A percentile compares a stretch with the other conserved stretches of the same genome.
Conservation (phyloP, 1,284 basidiomycete species). For the Ustilago esculenta region DNA sequence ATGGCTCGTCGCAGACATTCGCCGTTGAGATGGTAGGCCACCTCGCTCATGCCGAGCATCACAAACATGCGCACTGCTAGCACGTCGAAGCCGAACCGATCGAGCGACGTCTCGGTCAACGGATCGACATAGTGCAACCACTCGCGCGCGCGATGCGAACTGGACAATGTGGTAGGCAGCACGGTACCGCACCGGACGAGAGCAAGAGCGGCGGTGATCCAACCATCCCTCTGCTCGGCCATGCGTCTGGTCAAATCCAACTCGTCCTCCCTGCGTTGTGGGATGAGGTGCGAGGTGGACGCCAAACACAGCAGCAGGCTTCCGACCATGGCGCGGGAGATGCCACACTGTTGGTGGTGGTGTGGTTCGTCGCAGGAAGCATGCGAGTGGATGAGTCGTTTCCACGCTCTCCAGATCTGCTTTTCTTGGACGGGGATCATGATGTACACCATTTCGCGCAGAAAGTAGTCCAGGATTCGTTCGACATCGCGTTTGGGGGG, state of each 20-base stretch:
- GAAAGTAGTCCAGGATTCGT: conserved; percentile 23
- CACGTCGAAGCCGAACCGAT: conserved; percentile 33
- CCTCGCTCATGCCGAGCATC: conserved; percentile 25
- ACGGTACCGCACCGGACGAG: conserved; percentile 17
- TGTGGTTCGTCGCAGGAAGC: not conserved
- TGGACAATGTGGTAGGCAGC: not conserved
- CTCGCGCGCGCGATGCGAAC: not conserved
- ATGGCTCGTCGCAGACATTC: conserved; percentile 30
- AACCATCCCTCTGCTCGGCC: conserved; percentile 26
- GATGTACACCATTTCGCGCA: conserved; percentile 33
- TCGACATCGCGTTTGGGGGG: conserved; percentile 30
- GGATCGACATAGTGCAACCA: conserved; percentile 25
- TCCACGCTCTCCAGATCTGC: conserved; percentile 31
- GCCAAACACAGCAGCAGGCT: conserved; percentile 30
- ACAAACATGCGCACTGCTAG: conserved; percentile 19
- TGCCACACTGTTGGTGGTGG: not conserved
- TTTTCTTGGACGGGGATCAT: conserved; percentile 38
- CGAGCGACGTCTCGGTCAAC: conserved; percentile 16
- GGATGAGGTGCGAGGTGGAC: conserved; percentile 22
- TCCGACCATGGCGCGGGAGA: conserved; percentile 28
- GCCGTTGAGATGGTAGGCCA: conserved; percentile 24
- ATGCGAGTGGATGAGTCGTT: not conserved
- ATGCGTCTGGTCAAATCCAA: conserved; percentile 7
- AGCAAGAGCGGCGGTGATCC: conserved; percentile 27
- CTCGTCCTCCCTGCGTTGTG: conserved; percentile 17